Evolutionary conservation across 768 basidiomycete genomes (phyloP).

Genomic region (Tephrocybe sp.): DNA sequence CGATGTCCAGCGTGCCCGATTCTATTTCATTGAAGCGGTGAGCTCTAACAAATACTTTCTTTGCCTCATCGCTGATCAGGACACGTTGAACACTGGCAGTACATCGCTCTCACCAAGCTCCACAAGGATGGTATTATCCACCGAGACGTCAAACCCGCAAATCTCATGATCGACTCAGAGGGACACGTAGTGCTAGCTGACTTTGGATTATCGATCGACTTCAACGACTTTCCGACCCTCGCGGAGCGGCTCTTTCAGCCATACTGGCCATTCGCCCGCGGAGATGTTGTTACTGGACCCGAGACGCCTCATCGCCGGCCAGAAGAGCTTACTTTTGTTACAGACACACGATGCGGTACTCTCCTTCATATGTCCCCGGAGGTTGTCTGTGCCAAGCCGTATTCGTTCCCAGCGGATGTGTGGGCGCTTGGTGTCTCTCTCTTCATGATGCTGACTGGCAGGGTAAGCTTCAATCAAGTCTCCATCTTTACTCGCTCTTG

Average conservation of each 20-base stretch:
- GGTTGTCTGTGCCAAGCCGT: constrained; percentile 20
- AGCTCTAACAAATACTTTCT: constrained; percentile 2
- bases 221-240: constrained; percentile 19
- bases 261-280: constrained; percentile 28
- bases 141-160: constrained; percentile 32
- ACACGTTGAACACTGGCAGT: no score
- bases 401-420: constrained; percentile 48
- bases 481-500: neutral
- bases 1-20: constrained; percentile 22
- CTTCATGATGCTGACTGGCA: constrained; percentile 67
- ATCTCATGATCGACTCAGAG: constrained; percentile 28
- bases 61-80: neutral
- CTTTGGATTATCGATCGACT: constrained; percentile 31
- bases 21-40: constrained; percentile 36
- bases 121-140: constrained; percentile 32
- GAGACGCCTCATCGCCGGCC: constrained; percentile 19
- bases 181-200: constrained; percentile 32
- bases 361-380: constrained; percentile 33
- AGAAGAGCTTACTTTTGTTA: constrained; percentile 24
- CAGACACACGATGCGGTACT: constrained; percentile 26
- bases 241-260: constrained; percentile 29
- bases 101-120: constrained; percentile 28
- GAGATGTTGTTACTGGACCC: constrained; percentile 19
- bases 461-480: constrained; percentile 23
- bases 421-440: constrained; percentile 81